Conservation (phyloP, 805 yeast genomes). For the Saccharomycopsis amapae region DNA sequence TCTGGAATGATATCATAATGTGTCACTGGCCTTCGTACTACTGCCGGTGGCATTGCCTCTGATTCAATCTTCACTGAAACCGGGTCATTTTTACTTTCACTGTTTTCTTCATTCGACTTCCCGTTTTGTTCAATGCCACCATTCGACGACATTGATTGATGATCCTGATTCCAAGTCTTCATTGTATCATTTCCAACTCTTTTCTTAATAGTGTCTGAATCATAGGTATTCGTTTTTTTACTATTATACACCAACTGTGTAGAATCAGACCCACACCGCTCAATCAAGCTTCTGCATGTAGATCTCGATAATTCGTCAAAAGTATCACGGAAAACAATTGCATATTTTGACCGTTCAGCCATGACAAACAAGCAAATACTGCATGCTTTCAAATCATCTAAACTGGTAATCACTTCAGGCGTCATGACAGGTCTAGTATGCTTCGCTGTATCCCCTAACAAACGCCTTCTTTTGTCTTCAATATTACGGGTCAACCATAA, state of each 20-base stretch:
- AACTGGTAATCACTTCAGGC: slow-evolving; percentile 44
- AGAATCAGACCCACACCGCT: slow-evolving; percentile 58
- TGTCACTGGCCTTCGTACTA: slow-evolving; percentile 38
- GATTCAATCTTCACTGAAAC: too few relatives aligned
- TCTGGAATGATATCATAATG: slow-evolving; percentile 30
- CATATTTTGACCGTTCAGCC: slow-evolving; percentile 60
- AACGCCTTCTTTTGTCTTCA: slow-evolving; percentile 48
- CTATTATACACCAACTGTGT: slow-evolving; percentile 41
- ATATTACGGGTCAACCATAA: slow-evolving; percentile 58
- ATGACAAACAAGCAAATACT: slow-evolving; percentile 57
- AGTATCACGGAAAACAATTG: slow-evolving; percentile 55
- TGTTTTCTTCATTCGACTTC: too few relatives aligned
- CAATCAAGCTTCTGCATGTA: slow-evolving; percentile 53
- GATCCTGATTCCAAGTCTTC: too few relatives aligned
- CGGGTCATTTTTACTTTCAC: too few relatives aligned
- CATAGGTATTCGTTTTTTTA: background rate
- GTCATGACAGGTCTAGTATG: slow-evolving; percentile 55
- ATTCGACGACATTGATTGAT: too few relatives aligned
- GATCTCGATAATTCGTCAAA: slow-evolving; percentile 62
- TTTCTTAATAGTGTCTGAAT: background rate
- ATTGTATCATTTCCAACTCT: too few relatives aligned
- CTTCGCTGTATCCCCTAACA: slow-evolving; percentile 49
- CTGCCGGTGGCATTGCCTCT: slow-evolving; percentile 56
- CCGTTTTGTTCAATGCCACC: too few relatives aligned
- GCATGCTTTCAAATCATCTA: slow-evolving; percentile 61